phyloP scores from a whole-genome alignment of 371 early-diverging fungal genomes.

The Parasitella parasitica region DNA sequence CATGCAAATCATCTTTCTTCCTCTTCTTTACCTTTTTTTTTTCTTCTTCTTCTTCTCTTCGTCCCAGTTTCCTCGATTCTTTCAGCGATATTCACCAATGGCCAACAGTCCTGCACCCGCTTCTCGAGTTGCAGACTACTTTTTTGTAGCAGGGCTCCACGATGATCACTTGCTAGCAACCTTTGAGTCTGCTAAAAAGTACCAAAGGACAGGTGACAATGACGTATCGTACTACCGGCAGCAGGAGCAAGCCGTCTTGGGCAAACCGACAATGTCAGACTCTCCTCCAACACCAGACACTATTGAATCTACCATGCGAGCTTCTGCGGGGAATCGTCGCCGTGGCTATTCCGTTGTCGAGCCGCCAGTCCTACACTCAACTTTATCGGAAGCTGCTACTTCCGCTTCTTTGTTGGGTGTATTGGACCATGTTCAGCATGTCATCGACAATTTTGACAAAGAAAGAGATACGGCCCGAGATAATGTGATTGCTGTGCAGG shows the following conservation, averaged over 20 bases:
- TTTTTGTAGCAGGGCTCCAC: slow-evolving; percentile 49
- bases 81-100: not conserved
- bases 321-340: not conserved
- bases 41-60: not conserved
- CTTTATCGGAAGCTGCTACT: slow-evolving; percentile 10
- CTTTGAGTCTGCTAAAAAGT: slow-evolving; percentile 29
- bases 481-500: slow-evolving; percentile 56
- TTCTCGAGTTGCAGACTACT: slow-evolving; percentile 45
- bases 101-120: slow-evolving; percentile 8
- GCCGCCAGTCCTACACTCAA: not conserved
- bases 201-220: slow-evolving; percentile 14
- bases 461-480: slow-evolving; percentile 49
- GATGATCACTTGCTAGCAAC: slow-evolving; percentile 38
- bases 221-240: slow-evolving; percentile 34
- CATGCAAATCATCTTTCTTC: too few relatives aligned
- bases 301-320: not conserved
- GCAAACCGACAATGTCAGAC: not conserved
- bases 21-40: not conserved
- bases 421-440: slow-evolving; percentile 46
- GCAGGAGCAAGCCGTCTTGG: slow-evolving; percentile 29
- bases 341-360: slow-evolving; percentile 5
- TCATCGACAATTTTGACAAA: slow-evolving; percentile 51
- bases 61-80: not conserved
- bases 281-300: not conserved
- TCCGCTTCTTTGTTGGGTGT: slow-evolving; percentile 30